Percentiles rank a stretch among this genome's conserved stretches.
Conservation (phyloP, 2,329 filamentous ascomycete species). For the Fusarium sambucinum region DNA sequence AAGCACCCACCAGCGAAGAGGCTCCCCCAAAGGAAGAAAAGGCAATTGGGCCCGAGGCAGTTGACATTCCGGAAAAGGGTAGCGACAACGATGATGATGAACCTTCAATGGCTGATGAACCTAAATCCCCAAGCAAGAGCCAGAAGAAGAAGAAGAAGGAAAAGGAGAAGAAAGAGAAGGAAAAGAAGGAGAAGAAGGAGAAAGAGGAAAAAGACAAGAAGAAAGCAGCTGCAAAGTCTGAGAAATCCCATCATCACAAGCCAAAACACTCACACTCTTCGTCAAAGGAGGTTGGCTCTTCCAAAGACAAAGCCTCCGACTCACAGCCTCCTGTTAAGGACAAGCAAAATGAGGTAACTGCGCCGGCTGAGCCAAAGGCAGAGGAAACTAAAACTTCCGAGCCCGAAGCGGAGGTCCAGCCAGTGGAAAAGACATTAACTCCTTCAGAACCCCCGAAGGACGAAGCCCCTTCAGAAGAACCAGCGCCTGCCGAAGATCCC, state of each 20-base stretch:
- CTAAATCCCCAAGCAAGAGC: conserved; percentile 40
- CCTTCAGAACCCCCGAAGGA: conserved; percentile 8
- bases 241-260: conserved; percentile 40
- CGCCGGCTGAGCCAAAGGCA: not conserved
- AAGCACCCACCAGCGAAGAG: conserved; percentile 12
- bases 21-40: conserved; percentile 1
- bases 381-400: conserved; percentile 18
- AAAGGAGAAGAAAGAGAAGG: conserved; percentile 67
- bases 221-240: conserved; percentile 34
- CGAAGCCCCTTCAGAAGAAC: not conserved
- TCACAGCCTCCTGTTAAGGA: conserved; percentile 1
- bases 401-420: conserved; percentile 14
- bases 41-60: conserved; percentile 3
- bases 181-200: conserved; percentile 39
- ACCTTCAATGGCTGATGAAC: conserved; percentile 9
- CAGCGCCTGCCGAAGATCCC: conserved; percentile 1
- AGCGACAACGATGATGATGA: conserved; percentile 29
- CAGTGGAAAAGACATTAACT: conserved; percentile 1
- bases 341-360: conserved; percentile 14
- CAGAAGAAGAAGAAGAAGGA: conserved; percentile 43
- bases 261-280: conserved; percentile 37
- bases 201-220: conserved; percentile 32
- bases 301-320: conserved; percentile 14
- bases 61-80: conserved; percentile 12
- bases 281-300: conserved; percentile 18